Percentiles rank a stretch among this genome's conserved stretches.
These are phyloP conservation scores for Serendipita sp. DNA, from an alignment of 768 basidiomycete species.

Conservation along the genomic window DNA sequence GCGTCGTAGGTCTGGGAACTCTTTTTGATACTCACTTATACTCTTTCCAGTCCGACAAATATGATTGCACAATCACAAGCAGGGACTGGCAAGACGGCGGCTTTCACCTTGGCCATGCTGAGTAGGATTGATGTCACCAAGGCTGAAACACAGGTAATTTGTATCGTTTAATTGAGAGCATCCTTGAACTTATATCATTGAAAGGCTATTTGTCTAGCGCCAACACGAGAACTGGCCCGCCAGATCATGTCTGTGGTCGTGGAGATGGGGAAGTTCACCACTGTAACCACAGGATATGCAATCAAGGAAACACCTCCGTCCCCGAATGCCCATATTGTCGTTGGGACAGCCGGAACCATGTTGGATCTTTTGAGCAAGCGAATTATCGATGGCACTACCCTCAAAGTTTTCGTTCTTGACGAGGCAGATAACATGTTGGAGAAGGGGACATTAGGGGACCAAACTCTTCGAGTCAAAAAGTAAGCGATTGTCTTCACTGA, in stretches of 20 bases:
- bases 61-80: slow-evolving; percentile 99
- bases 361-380: slow-evolving; percentile 64
- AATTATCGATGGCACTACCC: slow-evolving; percentile 60
- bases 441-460: slow-evolving; percentile 84
- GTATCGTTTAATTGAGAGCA: not conserved
- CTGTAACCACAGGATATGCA: slow-evolving; percentile 86
- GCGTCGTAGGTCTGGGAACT: slow-evolving; percentile 19
- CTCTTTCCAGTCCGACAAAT: slow-evolving; percentile 61
- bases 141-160: slow-evolving; percentile 67
- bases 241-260: slow-evolving; percentile 95
- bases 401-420: slow-evolving; percentile 91
- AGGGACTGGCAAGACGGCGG: slow-evolving; percentile 97
- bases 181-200: slow-evolving; percentile 7
- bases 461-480: slow-evolving; percentile 90
- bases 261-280: slow-evolving; percentile 89
- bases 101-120: slow-evolving; percentile 95
- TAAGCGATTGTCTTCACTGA: slow-evolving; percentile 23
- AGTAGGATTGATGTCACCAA: slow-evolving; percentile 77
- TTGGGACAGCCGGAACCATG: slow-evolving; percentile 95
- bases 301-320: slow-evolving; percentile 75
- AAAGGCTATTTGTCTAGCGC: slow-evolving; percentile 93
- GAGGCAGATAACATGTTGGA: slow-evolving; percentile 99
- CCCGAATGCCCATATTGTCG: slow-evolving; percentile 72
- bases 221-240: slow-evolving; percentile 89
- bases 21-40: not conserved